Base-by-base conservation (phyloP, 768 basidiomycete genomes). In the Boletellus sp. region DNA sequence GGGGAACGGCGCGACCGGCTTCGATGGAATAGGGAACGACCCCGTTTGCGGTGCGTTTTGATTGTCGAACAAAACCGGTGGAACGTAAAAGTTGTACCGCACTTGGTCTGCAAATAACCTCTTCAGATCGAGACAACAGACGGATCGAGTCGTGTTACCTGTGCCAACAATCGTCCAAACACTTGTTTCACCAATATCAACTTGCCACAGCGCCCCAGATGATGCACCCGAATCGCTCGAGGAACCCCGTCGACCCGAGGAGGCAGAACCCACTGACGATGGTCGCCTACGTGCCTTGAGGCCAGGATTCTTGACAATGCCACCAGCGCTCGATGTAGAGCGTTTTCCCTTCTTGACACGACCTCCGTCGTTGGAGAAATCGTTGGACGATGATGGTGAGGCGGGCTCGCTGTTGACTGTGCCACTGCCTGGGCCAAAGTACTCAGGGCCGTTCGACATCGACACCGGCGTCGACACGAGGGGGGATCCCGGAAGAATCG, bases 161-260 rank as follows among this genome's bases (percentile, higher is more conserved):
- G 89, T 92, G 58, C 92, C 90, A 53, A 93, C 90, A 57, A 94
- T 90, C 4, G 92, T 94, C 92, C 92, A 94, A 20, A 93, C 88
- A 64, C 90, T 91, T 26, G 90, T 91, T 73, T 94, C 91, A 53
- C 91, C 91, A 50, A 92, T 91, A 66, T 94, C 91, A 47, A 93
- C 85, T 63, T 85, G 85, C 90, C 88, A 92, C 20, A 89, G 76
- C 10, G 87, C 85, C 44, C 87, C 90, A 6, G 86, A 90, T 39
- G 84, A 81, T 45, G 84, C 83, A 32, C 83, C 79, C 36, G 78
- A 65, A 49, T 90, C 87, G 59, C 83, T 82, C 13, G 78, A 71
- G 26, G 81, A 81, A 13, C 84, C 83, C 38, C 85, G 81, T 31
- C 86, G 75, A 42, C 79, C 74, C 36, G 87, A 85, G 23, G 81